phyloP scores from a whole-genome alignment of 75 land plant species.

The Cunninghamia lanceolata region DNA sequence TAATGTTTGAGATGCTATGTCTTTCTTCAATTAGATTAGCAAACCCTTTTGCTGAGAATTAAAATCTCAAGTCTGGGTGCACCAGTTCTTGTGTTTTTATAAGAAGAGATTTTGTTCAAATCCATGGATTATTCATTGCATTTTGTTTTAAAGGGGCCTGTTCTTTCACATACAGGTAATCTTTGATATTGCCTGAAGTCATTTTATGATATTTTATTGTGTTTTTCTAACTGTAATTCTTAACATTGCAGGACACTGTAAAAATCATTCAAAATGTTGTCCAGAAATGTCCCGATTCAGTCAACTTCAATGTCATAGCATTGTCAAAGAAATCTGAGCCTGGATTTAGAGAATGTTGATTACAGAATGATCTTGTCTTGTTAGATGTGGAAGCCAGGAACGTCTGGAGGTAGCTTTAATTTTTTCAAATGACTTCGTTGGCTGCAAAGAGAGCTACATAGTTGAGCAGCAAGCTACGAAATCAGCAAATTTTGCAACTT shows the following conservation, averaged over 20 bases:
- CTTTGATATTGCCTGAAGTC: not conserved
- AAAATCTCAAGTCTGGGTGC: not conserved
- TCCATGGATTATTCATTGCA: not conserved
- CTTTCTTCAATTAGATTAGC: not conserved
- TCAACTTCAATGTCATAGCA: conserved; percentile 85
- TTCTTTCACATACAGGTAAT: not conserved
- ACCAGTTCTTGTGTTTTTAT: not conserved
- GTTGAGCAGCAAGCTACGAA: not conserved
- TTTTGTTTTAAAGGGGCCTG: not conserved
- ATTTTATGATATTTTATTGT: conserved; percentile 7
- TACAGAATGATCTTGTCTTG: not conserved
- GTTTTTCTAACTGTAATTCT: not conserved
- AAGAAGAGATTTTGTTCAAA: not conserved
- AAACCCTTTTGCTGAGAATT: not conserved
- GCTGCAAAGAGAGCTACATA: not conserved
- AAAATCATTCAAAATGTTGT: conserved; percentile 70
- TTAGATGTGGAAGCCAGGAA: not conserved
- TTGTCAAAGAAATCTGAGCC: conserved; percentile 49
- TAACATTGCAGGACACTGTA: conserved; percentile 75
- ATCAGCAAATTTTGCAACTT: not conserved
- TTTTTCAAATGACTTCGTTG: not conserved
- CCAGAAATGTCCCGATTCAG: conserved; percentile 68
- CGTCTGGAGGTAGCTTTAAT: not conserved
- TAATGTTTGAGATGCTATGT: not conserved
- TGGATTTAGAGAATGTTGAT: not conserved